Percentiles rank a stretch among this genome's conserved stretches.
These are phyloP conservation scores for Entophlyctis luteolus DNA, from an alignment of 192 early-diverging fungal genomes.

Conservation along the genomic window DNA sequence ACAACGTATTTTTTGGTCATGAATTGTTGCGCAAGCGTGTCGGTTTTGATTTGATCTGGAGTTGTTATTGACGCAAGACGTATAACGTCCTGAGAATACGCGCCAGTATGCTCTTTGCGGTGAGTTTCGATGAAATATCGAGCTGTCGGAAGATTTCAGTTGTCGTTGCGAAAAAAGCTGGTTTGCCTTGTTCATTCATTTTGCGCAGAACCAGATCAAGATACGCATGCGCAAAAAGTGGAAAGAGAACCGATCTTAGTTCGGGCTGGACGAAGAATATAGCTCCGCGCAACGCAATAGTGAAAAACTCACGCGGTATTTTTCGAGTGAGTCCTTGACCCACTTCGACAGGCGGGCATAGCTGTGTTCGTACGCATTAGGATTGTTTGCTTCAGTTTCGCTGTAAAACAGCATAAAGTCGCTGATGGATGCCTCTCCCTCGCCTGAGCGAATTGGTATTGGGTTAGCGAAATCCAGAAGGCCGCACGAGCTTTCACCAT, in stretches of 20 bases:
- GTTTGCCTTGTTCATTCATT: slow-evolving; percentile 45
- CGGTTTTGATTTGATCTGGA: slow-evolving; percentile 71
- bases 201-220: slow-evolving; percentile 73
- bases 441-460: neutral
- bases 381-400: slow-evolving; percentile 71
- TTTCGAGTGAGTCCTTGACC: slow-evolving; percentile 92
- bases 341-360: slow-evolving; percentile 77
- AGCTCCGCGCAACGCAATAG: neutral
- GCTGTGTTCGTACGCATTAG: slow-evolving; percentile 74
- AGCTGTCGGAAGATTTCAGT: slow-evolving; percentile 41
- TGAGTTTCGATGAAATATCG: slow-evolving; percentile 72
- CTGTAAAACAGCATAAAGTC: slow-evolving; percentile 65
- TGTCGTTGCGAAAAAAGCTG: neutral
- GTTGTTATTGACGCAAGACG: slow-evolving; percentile 66
- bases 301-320: slow-evolving; percentile 69
- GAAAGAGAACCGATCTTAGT: slow-evolving; percentile 77
- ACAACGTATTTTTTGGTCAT: slow-evolving; percentile 80
- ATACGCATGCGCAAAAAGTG: slow-evolving; percentile 88
- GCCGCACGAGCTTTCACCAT: neutral
- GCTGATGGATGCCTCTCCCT: slow-evolving; percentile 56
- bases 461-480: neutral
- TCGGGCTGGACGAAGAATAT: slow-evolving; percentile 58
- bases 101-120: slow-evolving; percentile 69
- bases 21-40: slow-evolving; percentile 76
- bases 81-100: slow-evolving; percentile 70